Conservation (phyloP, 495 filamentous ascomycete species). For the Cryomyces antarcticus region DNA sequence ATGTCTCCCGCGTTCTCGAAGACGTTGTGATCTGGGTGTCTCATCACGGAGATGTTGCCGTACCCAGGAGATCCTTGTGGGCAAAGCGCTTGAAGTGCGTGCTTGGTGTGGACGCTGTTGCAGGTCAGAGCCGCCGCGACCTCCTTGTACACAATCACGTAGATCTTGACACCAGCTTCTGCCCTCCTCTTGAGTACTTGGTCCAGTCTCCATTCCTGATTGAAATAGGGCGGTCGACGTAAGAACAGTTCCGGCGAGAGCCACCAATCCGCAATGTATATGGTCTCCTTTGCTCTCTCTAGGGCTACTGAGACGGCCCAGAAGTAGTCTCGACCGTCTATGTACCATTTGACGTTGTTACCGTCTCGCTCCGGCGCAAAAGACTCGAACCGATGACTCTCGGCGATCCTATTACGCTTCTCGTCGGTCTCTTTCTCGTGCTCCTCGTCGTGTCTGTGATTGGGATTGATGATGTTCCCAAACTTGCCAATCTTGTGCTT, state of each 20-base stretch:
- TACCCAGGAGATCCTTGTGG: constrained; percentile 58
- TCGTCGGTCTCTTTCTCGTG: constrained; percentile 71
- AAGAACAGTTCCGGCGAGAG: constrained; percentile 83
- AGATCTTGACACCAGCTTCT: constrained; percentile 87
- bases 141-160: constrained; percentile 85
- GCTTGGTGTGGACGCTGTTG: constrained; percentile 84
- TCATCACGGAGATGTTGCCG: constrained; percentile 75
- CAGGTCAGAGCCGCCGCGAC: constrained; percentile 67
- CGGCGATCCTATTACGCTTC: constrained; percentile 50
- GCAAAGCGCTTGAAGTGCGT: constrained; percentile 61
- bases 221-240: constrained; percentile 55
- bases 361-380: constrained; percentile 72
- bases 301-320: constrained; percentile 79
- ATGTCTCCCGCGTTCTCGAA: constrained; percentile 88
- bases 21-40: constrained; percentile 89
- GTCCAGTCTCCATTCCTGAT: constrained; percentile 81
- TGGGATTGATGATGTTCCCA: constrained; percentile 56
- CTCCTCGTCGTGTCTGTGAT: constrained; percentile 87
- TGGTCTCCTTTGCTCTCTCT: constrained; percentile 71
- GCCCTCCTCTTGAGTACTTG: constrained; percentile 69
- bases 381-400: constrained; percentile 64
- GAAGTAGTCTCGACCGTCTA: constrained; percentile 82
- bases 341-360: constrained; percentile 91
- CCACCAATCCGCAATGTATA: constrained; percentile 98
- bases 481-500: constrained; percentile 51